Evolutionary conservation across 257 asterid genomes (phyloP).

Genomic region (Leonotis leonurus): DNA sequence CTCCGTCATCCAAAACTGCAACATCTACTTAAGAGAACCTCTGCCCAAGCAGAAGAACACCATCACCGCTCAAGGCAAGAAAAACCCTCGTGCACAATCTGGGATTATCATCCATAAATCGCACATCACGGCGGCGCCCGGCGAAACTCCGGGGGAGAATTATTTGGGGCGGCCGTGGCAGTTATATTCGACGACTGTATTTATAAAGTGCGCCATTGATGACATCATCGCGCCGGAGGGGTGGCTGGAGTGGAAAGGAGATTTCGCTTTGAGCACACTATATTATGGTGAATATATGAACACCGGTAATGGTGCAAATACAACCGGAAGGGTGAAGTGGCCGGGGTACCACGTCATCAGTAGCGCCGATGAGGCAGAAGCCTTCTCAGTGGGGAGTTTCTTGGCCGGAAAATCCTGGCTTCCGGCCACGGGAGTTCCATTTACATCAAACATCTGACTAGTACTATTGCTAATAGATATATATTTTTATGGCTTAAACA

Average conservation of each 20-base stretch:
- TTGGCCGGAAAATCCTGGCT: constrained; percentile 52
- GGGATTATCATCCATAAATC: constrained; percentile 48
- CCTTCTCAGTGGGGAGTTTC: constrained; percentile 40
- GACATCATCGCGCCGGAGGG: constrained; percentile 39
- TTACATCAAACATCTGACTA: too few relatives aligned
- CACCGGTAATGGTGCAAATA: constrained; percentile 36
- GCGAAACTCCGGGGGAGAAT: constrained; percentile 9
- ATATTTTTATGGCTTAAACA: too few relatives aligned
- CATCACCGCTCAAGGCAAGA: constrained; percentile 52
- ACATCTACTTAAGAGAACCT: constrained; percentile 36
- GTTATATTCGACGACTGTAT: constrained; percentile 38
- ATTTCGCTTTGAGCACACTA: constrained; percentile 31
- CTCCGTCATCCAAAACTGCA: constrained; percentile 42
- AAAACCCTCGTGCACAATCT: constrained; percentile 38
- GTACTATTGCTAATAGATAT: too few relatives aligned
- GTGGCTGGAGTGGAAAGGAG: constrained; percentile 55
- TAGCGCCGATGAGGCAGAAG: constrained; percentile 29
- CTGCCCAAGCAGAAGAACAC: constrained; percentile 31
- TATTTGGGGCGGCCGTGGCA: constrained; percentile 65
- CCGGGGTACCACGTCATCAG: constrained; percentile 36
- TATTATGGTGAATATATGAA: constrained; percentile 58
- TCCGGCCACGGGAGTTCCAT: constrained; percentile 50
- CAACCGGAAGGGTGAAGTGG: constrained; percentile 43
- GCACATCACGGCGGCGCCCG: constrained; percentile 23
- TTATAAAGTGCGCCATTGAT: constrained; percentile 27